Conservation (phyloP, 148 eudicot genomes). For the Cornus kousa region DNA sequence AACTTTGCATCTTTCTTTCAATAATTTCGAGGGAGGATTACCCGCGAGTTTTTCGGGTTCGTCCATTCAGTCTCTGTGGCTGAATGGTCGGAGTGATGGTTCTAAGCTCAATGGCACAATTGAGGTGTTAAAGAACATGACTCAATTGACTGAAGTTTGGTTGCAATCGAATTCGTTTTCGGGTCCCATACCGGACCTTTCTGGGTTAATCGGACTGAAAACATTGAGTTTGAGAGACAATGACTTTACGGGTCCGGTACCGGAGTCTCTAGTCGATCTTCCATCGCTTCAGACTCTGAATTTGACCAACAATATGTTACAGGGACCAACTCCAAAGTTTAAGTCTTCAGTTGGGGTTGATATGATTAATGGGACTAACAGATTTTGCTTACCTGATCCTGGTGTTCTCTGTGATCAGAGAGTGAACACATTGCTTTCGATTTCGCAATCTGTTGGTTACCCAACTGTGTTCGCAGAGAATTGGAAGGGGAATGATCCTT, state of each 20-base stretch:
- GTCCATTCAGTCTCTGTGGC: conserved; percentile 62
- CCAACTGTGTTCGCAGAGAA: conserved; percentile 49
- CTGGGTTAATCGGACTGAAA: conserved; percentile 33
- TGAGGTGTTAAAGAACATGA: conserved; percentile 66
- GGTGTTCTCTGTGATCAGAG: conserved; percentile 58
- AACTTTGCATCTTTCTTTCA: conserved; percentile 46
- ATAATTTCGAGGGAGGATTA: conserved; percentile 53
- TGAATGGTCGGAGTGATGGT: conserved; percentile 57
- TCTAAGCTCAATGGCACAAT: conserved; percentile 57
- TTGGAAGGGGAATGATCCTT: conserved; percentile 84
- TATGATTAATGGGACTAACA: conserved; percentile 33
- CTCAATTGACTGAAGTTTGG: conserved; percentile 61
- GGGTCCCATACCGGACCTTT: conserved; percentile 82
- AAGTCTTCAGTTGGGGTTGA: conserved; percentile 35
- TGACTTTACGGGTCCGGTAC: conserved; percentile 67
- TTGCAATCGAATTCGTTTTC: conserved; percentile 59
- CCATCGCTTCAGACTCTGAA: conserved; percentile 40
- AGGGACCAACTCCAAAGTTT: conserved; percentile 70
- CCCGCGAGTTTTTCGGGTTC: conserved; percentile 54
- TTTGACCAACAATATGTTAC: conserved; percentile 65
- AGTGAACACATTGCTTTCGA: conserved; percentile 47
- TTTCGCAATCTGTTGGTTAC: conserved; percentile 56
- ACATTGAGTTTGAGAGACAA: conserved; percentile 72
- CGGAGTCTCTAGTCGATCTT: conserved; percentile 41
- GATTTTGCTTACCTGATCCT: conserved; percentile 58